A percentile compares a stretch with the other conserved stretches of the same genome.
phyloP scores from a whole-genome alignment of 371 early-diverging fungal genomes.

The Rhizopus sp. region DNA sequence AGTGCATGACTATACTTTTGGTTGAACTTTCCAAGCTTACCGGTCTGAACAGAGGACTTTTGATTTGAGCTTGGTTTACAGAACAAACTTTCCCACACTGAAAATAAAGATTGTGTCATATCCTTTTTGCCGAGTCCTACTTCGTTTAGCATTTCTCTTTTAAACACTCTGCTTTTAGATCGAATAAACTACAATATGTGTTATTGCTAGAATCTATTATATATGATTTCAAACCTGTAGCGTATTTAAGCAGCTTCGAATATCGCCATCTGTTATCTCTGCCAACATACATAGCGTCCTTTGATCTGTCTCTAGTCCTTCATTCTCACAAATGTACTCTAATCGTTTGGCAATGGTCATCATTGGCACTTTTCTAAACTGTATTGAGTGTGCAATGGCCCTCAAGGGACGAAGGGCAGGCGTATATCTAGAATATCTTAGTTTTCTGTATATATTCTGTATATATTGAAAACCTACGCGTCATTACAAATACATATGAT shows the following conservation, averaged over 20 bases:
- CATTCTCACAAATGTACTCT: conserved; percentile 77
- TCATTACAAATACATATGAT: conserved; percentile 99
- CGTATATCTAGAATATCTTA: conserved; percentile 63
- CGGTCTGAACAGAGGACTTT: conserved; percentile 14
- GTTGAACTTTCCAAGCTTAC: conserved; percentile 18
- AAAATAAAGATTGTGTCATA: conserved; percentile 72
- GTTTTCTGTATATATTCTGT: neutral
- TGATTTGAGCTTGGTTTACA: conserved; percentile 37
- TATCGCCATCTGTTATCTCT: conserved; percentile 83
- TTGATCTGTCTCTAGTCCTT: conserved; percentile 75
- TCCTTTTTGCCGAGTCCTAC: conserved; percentile 81
- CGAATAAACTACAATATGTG: conserved; percentile 37
- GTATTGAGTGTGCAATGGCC: conserved; percentile 68
- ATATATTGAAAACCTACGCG: conserved; percentile 50
- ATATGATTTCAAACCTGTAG: conserved; percentile 69
- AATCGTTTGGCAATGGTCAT: conserved; percentile 77
- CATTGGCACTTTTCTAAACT: conserved; percentile 69
- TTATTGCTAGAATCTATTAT: neutral
- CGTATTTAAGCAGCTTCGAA: conserved; percentile 85
- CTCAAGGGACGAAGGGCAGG: conserved; percentile 88
- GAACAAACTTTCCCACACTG: conserved; percentile 83
- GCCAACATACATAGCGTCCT: conserved; percentile 74
- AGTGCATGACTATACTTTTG: neutral
- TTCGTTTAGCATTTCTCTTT: conserved; percentile 56
- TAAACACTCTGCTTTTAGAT: conserved; percentile 45